These are phyloP conservation scores for Petasospora rhodanensis DNA, from an alignment of 1,139 yeast genomes.

Conservation along the genomic window DNA sequence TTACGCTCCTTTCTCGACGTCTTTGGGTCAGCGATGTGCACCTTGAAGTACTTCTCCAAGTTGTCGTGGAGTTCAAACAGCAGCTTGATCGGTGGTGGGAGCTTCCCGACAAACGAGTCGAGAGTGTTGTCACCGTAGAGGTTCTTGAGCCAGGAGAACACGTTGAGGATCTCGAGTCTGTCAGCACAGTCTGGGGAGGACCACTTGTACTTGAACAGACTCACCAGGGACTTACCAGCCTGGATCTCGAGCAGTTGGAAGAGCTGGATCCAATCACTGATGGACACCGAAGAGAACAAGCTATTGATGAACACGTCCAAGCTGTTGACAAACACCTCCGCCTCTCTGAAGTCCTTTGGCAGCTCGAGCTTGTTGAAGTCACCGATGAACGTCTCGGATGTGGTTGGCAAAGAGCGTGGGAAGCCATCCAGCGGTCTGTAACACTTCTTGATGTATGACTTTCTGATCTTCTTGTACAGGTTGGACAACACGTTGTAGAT, in stretches of 20 bases:
- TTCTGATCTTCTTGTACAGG: constrained; percentile 65
- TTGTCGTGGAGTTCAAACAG: constrained; percentile 65
- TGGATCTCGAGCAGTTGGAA: constrained; percentile 73
- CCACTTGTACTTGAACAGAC: constrained; percentile 53
- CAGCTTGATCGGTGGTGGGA: constrained; percentile 70
- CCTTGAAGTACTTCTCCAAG: constrained; percentile 57
- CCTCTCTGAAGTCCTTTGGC: constrained; percentile 29
- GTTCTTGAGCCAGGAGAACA: constrained; percentile 65
- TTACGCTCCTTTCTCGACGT: constrained; percentile 56
- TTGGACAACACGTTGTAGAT: constrained; percentile 47
- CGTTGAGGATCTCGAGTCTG: constrained; percentile 58
- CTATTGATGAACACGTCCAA: constrained; percentile 61
- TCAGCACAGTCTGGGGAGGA: constrained; percentile 45
- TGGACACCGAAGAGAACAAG: constrained; percentile 54
- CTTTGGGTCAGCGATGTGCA: constrained; percentile 61
- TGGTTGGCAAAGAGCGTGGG: constrained; percentile 19
- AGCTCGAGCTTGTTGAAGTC: constrained; percentile 18
- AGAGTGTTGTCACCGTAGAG: constrained; percentile 40
- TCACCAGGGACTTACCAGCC: constrained; percentile 45
- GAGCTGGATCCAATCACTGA: constrained; percentile 76
- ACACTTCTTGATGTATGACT: constrained; percentile 69
- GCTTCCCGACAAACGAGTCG: constrained; percentile 43
- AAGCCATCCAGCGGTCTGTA: constrained; percentile 60
- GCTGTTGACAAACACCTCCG: constrained; percentile 57
- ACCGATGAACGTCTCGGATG: background rate